Evolutionary conservation across 345 rosid genomes (phyloP).

Genomic region (Noccaea bulbosa): DNA sequence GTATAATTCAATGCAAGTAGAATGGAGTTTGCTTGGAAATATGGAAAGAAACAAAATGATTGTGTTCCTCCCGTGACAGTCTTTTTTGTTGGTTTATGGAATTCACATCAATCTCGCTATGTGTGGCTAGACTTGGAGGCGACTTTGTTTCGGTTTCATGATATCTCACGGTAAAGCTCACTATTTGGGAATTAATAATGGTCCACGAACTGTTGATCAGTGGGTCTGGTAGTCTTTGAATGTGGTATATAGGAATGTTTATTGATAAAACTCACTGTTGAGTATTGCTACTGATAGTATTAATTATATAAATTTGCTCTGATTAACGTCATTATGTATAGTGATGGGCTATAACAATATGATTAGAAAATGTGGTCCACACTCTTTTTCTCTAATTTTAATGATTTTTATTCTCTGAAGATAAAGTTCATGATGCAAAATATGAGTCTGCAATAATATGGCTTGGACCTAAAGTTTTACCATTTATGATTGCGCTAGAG

Average conservation of each 20-base stretch:
- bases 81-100: background rate
- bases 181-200: background rate
- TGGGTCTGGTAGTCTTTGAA: background rate
- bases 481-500: background rate
- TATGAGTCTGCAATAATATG: conserved; percentile 17
- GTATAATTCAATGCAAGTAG: conserved; percentile 1
- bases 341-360: background rate
- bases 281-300: background rate
- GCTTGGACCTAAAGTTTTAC: conserved; percentile 29
- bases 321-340: background rate
- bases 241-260: background rate
- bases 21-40: conserved; percentile 30
- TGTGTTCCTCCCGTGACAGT: conserved; percentile 34
- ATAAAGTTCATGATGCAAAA: conserved; percentile 5
- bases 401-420: background rate
- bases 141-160: conserved; percentile 1
- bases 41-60: conserved; percentile 35
- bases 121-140: conserved; percentile 19
- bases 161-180: background rate
- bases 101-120: background rate
- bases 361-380: background rate
- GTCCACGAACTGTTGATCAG: background rate
- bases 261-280: background rate
- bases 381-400: background rate
- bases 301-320: background rate